These are phyloP conservation scores for Choanephora cucurbitarum DNA, from an alignment of 371 early-diverging fungal species.

Conservation along the genomic window DNA sequence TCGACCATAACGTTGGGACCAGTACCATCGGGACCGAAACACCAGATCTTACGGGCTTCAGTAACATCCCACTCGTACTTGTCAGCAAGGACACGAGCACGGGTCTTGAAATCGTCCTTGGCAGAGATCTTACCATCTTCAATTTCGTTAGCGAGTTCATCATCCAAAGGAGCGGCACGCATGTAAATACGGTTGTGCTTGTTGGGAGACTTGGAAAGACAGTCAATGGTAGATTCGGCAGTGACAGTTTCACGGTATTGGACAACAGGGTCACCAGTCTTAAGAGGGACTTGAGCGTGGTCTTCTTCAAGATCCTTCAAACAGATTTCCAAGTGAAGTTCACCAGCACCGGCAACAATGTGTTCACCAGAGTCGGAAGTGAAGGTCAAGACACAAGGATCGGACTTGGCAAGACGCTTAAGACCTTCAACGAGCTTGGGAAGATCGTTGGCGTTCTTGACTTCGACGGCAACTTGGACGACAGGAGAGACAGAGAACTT, in stretches of 20 bases:
- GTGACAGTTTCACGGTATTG: constrained; percentile 97
- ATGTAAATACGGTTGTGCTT: constrained; percentile 99
- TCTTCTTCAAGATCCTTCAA: constrained; percentile 99
- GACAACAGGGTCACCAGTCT: constrained; percentile 96
- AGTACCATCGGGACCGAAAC: constrained; percentile 97
- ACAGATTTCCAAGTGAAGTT: constrained; percentile 99
- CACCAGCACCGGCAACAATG: constrained; percentile 99
- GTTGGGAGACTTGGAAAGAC: constrained; percentile 99
- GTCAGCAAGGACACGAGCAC: constrained; percentile 94
- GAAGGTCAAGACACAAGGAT: constrained; percentile 96
- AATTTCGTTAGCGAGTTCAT: constrained; percentile 86
- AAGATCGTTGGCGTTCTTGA: constrained; percentile 94
- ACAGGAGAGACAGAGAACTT: constrained; percentile 99
- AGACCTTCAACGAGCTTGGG: constrained; percentile 99
- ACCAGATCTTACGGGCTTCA: constrained; percentile 99
- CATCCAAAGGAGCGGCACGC: constrained; percentile 92
- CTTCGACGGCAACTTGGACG: constrained; percentile 98
- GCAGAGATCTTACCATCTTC: constrained; percentile 88
- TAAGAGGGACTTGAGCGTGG: constrained; percentile 98
- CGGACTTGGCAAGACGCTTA: constrained; percentile 98
- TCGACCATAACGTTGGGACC: constrained; percentile 98
- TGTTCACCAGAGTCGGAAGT: constrained; percentile 97
- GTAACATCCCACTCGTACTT: constrained; percentile 96
- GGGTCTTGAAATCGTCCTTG: constrained; percentile 96
- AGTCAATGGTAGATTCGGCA: constrained; percentile 78